Evolutionary conservation across 2,329 filamentous ascomycete genomes (phyloP), one percentile per base, ranked within the genome.

Genomic region (Penicillium sclerotigenum): DNA sequence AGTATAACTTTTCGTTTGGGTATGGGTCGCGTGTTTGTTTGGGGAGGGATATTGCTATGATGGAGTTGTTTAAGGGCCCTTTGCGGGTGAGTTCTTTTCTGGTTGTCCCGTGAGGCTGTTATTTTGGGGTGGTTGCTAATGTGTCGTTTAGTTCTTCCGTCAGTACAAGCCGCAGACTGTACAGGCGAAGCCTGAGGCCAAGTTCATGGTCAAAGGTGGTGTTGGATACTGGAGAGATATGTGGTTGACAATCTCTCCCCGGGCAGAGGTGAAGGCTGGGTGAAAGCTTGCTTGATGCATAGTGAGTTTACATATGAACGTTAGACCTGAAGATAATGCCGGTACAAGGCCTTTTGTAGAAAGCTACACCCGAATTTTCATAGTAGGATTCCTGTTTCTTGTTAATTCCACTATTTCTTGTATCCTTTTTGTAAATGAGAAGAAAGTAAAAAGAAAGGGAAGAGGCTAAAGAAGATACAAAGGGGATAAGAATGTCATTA

Each of bases 61-160:
- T 82, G 78, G 80, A 83, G 68, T 61, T 82, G 49, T 81, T 75
- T 65, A 82, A 83, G 70, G 68, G 65, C 7, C 69, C 70, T 10
- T 52, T 72, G 38, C 69, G 69, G 67, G 69, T 71, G 57, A 57
- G 59, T 48, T 54, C 4, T 26, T 24, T 41, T 36, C n/a, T 26
- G 9, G 3, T 20, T 50, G 29, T 7, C 7, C 20, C 49, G 22
- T 5, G 2, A 48, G 16, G 14, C 10, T 41, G 26, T 2, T 9
- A n/a, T 31, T 42, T 31, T 24, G 14, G 11, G 33, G 42, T 16
- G 24, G 29, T 22, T 55, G 49, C 40, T 60, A 45, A 61, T 22
- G 28, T 36, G 13, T 13, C 43, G 28, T 33, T 18, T 50, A 72
- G 69, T 70, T 72, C 55, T 70, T 72, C 61, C 68, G 70, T 6